phyloP scores from a whole-genome alignment of 2,329 filamentous ascomycete species.

The Blastomyces emzantsi region DNA sequence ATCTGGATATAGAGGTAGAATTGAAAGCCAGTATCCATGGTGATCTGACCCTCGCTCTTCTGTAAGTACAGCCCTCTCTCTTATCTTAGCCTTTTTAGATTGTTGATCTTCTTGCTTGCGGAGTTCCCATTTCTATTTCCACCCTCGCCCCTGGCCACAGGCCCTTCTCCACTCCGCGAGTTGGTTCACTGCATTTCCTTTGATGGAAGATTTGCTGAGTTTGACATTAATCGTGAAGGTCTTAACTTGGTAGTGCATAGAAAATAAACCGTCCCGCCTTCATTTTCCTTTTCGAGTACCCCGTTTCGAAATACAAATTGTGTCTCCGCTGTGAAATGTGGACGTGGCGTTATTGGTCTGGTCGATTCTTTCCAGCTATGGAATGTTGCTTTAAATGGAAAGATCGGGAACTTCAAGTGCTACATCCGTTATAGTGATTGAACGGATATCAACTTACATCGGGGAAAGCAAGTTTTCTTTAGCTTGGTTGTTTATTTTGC shows the following conservation, averaged over 20 bases:
- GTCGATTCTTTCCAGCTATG: not conserved
- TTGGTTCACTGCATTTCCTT: not conserved
- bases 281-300: not conserved
- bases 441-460: not conserved
- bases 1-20: constrained; percentile 55
- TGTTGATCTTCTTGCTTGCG: not conserved
- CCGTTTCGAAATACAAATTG: not conserved
- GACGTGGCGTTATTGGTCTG: not conserved
- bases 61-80: constrained; percentile 32
- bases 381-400: not conserved
- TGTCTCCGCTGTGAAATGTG: not conserved
- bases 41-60: constrained; percentile 49
- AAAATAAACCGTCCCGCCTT: not conserved
- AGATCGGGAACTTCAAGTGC: not conserved
- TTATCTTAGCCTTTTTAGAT: not conserved
- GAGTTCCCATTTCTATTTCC: not conserved
- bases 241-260: constrained; percentile 8
- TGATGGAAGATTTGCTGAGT: constrained; percentile 5
- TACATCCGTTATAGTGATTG: not conserved
- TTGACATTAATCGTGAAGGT: constrained; percentile 7
- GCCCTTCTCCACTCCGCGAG: not conserved
- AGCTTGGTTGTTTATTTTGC: not conserved
- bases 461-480: not conserved
- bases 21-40: constrained; percentile 58
- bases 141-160: no score